Conservation (phyloP, 371 early-diverging fungal species). For the Basidiobolus meristosporus region DNA sequence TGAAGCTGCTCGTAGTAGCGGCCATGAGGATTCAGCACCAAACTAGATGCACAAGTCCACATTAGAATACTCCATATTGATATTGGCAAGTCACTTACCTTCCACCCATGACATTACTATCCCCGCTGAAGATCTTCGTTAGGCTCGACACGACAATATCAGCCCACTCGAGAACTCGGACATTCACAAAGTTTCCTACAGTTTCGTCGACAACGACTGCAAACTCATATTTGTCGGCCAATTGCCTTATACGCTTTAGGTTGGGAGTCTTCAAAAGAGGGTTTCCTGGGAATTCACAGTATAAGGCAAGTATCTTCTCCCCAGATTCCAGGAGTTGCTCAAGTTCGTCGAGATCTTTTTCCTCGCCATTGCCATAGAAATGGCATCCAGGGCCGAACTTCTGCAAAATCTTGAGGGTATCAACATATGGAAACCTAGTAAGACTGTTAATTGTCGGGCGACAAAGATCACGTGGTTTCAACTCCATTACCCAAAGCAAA, state of each 20-base stretch:
- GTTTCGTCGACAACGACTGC: conserved; percentile 87
- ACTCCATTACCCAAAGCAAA: conserved; percentile 74
- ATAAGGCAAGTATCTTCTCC: conserved; percentile 51
- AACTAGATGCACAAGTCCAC: conserved; percentile 22
- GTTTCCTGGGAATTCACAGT: conserved; percentile 88
- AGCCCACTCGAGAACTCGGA: conserved; percentile 49
- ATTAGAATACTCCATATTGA: background rate
- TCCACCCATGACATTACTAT: conserved; percentile 95
- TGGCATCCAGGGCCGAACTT: conserved; percentile 80
- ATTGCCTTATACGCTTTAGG: conserved; percentile 37
- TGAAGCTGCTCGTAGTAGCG: conserved; percentile 29
- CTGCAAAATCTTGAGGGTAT: conserved; percentile 84
- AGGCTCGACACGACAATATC: conserved; percentile 84
- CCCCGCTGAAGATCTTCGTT: conserved; percentile 87
- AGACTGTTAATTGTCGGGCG: background rate
- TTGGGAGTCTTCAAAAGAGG: conserved; percentile 75
- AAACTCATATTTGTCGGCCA: conserved; percentile 60
- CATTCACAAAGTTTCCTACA: conserved; percentile 79
- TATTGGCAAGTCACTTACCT: conserved; percentile 19
- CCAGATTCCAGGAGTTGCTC: conserved; percentile 30
- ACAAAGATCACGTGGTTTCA: background rate
- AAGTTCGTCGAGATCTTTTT: conserved; percentile 41
- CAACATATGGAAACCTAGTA: conserved; percentile 75
- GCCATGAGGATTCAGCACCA: conserved; percentile 65
- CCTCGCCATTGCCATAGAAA: conserved; percentile 70